Evolutionary conservation across 257 asterid genomes (phyloP), one percentile per base, ranked within the genome.

Genomic region (Nicotiana attenuata): DNA sequence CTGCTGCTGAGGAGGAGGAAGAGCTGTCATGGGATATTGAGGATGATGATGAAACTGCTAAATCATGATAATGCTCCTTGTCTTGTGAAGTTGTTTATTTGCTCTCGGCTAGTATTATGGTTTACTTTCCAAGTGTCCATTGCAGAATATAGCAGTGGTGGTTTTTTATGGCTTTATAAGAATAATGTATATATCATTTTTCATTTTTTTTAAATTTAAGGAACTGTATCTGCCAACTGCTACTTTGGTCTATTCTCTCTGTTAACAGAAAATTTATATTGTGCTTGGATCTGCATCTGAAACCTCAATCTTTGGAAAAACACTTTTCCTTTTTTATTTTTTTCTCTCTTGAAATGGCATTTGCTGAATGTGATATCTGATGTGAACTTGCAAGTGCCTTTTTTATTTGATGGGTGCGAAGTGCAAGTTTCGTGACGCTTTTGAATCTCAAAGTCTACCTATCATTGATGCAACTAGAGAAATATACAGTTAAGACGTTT

Each of bases 1-100:
- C 78, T 88, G 91, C 82, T 31, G 81, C 91, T 15, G 94, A 89
- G 61, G 91, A 91, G 5, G 98, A 93, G 52, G 97, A 94, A 68
- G 93, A 91, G 80, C 84, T 95, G 68, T 80, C 89, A 3, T 95
- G 99, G 98, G 97, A 92, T 81, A 84, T 88, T 2, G 97, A 93
- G 87, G 95, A 92, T 26, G 96, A 92, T 7, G 89, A 86, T 4
- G 88, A 87, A 59, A 84, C 89, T 73, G 80, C 68, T 61, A 89
- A 87, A 89, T 81, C 85, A 79, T 90, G 90, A 92, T 82, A 10
- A 47, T 64, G 77, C 45, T 47, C 79, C 20, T 38, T 38, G 57
- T 69, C 57, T n/a, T 69, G 16, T 69, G 7, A 50, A 75, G 59
- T 47, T 73, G 61, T 24, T 71, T 22, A 22, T 9, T 41, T 69